Evolutionary conservation across 1,284 basidiomycete species (phyloP).

Genomic region (Trichosporon sp.): DNA sequence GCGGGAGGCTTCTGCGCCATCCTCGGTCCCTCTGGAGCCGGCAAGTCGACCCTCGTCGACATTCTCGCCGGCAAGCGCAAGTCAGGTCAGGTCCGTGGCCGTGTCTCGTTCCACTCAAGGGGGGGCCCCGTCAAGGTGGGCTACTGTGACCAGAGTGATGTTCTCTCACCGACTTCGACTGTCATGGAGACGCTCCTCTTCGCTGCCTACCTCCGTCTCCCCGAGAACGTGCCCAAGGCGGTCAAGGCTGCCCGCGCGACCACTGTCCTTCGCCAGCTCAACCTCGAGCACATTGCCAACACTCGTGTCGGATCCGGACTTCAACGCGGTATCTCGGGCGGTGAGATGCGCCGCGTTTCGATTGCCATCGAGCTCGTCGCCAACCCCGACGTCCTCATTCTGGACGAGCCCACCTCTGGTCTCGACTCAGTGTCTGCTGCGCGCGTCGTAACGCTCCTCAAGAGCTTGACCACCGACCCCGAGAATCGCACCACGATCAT

Average conservation of each 20-base stretch:
- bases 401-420: conserved; percentile 69
- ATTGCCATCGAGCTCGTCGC: conserved; percentile 68
- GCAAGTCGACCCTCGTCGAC: conserved; percentile 82
- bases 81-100: conserved; percentile 61
- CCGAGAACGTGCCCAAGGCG: conserved; percentile 70
- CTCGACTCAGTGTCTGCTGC: conserved; percentile 84
- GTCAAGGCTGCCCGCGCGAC: conserved; percentile 70
- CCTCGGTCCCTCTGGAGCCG: conserved; percentile 82
- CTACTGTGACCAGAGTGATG: conserved; percentile 80
- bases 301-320: conserved; percentile 71
- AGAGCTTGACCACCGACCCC: conserved; percentile 69
- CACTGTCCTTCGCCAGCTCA: conserved; percentile 73
- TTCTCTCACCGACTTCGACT: conserved; percentile 75
- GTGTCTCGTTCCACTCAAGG: conserved; percentile 60
- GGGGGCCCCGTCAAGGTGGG: conserved; percentile 61
- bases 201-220: conserved; percentile 77
- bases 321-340: conserved; percentile 67
- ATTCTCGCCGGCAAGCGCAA: conserved; percentile 76
- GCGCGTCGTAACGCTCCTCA: conserved; percentile 73
- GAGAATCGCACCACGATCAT: conserved; percentile 75
- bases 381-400: conserved; percentile 64
- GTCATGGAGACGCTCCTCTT: conserved; percentile 81
- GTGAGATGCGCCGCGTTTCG: conserved; percentile 72
- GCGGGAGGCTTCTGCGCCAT: conserved; percentile 83
- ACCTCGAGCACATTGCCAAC: conserved; percentile 70